Conservation (phyloP, 129 eudicot genomes). For the Dittrichia graveolens region DNA sequence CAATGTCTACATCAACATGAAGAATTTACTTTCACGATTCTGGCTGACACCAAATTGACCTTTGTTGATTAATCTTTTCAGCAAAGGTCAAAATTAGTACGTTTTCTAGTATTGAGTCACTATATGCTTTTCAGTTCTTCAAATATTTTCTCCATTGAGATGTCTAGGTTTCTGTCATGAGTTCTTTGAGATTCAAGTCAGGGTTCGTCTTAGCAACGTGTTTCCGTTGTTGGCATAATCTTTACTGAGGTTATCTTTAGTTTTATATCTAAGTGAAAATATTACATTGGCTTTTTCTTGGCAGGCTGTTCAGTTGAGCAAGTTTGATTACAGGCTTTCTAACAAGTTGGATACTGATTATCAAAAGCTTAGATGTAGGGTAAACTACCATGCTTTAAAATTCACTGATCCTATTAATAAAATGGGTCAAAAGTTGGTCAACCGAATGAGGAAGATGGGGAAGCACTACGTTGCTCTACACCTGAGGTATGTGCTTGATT, state of each 20-base stretch:
- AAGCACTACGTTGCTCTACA: conserved; percentile 83
- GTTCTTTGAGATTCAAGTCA: neutral
- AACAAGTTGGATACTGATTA: conserved; percentile 69
- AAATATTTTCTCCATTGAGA: neutral
- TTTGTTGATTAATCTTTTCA: too few relatives aligned
- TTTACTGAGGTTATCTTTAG: neutral
- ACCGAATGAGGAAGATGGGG: conserved; percentile 67
- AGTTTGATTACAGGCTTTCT: conserved; percentile 87
- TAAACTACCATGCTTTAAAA: conserved; percentile 78
- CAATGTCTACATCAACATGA: neutral
- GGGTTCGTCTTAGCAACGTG: neutral
- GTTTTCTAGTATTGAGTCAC: neutral
- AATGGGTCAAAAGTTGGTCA: conserved; percentile 75
- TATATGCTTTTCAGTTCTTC: neutral
- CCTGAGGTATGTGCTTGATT: conserved; percentile 55
- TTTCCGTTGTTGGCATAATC: neutral
- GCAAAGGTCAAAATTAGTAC: neutral
- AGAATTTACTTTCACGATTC: neutral
- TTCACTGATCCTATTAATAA: conserved; percentile 70
- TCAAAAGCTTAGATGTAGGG: conserved; percentile 93
- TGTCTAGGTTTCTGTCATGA: neutral
- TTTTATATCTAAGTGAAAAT: conserved; percentile 6
- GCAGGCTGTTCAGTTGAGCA: conserved; percentile 86
- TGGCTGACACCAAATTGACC: neutral
- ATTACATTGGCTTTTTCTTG: conserved; percentile 13